Evolutionary conservation across 345 rosid species (phyloP), one percentile per base, ranked within the genome.

Genomic region (Acer campestre): DNA sequence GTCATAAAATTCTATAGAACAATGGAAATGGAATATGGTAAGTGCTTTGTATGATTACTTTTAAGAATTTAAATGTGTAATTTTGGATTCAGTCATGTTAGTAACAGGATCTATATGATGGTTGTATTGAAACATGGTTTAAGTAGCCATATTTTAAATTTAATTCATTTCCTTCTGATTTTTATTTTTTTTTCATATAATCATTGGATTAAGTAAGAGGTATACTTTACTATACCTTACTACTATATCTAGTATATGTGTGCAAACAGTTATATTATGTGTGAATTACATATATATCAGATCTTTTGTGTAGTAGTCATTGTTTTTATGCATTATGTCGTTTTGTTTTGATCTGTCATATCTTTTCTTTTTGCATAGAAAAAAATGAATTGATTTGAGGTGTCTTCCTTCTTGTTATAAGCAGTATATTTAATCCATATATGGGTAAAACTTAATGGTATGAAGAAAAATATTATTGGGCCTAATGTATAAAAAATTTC

Each of bases 401-500:
- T 38, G 48, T 53, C 74, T 11, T 73, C 59, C 8, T 65, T 61
- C 68, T 71, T 42, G 23, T 17, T 77, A 11, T 25, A 51, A 73
- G 23, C 58, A 35, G 25, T 55, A 14, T 49, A 29, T 44, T 72
- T 48, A 61, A 58, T 68, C 65, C 49, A 72, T 82, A 9, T 40
- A 38, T 75, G 44, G 35, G 9, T 76, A 27, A 61, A 68, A 22
- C 29, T 80, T 46, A 59, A 23, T 72, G 77, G 23, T 76, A 71
- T 22, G 66, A 20, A 42, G 35, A 20, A 29, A 38, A 67, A 6
- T 68, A 53, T 42, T 68, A 20, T 44, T 69, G 23, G 77, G 25
- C 77, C 66, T 73, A 75, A 75, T 53, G 20, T 78, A 10, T 64
- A 38, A 53, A 17, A 55, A 61, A 71, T 68, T 66, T 67, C 75